A percentile compares a stretch with the other conserved stretches of the same genome.
Evolutionary conservation across 2,329 filamentous ascomycete species (phyloP).

Genomic region (Emergomyces pasteurianus): DNA sequence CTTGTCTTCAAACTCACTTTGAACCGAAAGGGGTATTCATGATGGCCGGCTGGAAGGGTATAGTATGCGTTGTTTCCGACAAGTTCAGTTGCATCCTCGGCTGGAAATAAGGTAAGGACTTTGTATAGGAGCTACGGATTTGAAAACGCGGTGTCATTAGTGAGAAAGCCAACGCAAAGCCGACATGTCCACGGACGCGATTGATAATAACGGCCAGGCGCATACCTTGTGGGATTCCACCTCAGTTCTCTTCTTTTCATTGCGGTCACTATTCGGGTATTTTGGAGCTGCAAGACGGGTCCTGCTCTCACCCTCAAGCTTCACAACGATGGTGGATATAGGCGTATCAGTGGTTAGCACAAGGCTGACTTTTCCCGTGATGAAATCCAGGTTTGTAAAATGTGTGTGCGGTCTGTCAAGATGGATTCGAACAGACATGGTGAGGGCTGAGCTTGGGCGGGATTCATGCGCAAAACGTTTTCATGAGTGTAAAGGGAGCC

Average conservation of each 20-base stretch:
- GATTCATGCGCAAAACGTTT: neutral
- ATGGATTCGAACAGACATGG: slow-evolving; percentile 36
- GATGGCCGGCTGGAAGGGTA: slow-evolving; percentile 34
- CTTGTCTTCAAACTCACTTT: slow-evolving; percentile 24
- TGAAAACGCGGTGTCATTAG: neutral
- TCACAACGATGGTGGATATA: slow-evolving; percentile 36
- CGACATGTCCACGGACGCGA: neutral
- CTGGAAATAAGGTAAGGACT: slow-evolving; percentile 35
- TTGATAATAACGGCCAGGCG: neutral
- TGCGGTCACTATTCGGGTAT: slow-evolving; percentile 28
- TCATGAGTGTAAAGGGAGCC: neutral
- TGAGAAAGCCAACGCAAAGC: neutral
- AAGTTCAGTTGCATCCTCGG: slow-evolving; percentile 28
- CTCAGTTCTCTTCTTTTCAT: slow-evolving; percentile 38
- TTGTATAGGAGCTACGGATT: slow-evolving; percentile 35
- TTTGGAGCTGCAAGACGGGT: slow-evolving; percentile 32
- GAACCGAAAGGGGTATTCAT: slow-evolving; percentile 39
- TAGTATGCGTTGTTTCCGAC: slow-evolving; percentile 25
- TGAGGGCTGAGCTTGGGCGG: slow-evolving; percentile 1
- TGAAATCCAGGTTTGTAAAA: slow-evolving; percentile 39
- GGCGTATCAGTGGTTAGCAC: slow-evolving; percentile 30
- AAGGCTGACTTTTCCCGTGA: slow-evolving; percentile 35
- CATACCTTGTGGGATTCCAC: slow-evolving; percentile 38
- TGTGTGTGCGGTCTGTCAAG: slow-evolving; percentile 32
- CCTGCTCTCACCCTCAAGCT: slow-evolving; percentile 38